Evolutionary conservation across 2,329 filamentous ascomycete species (phyloP), one percentile per base, ranked within the genome.

Genomic region (Colletotrichum sidae): DNA sequence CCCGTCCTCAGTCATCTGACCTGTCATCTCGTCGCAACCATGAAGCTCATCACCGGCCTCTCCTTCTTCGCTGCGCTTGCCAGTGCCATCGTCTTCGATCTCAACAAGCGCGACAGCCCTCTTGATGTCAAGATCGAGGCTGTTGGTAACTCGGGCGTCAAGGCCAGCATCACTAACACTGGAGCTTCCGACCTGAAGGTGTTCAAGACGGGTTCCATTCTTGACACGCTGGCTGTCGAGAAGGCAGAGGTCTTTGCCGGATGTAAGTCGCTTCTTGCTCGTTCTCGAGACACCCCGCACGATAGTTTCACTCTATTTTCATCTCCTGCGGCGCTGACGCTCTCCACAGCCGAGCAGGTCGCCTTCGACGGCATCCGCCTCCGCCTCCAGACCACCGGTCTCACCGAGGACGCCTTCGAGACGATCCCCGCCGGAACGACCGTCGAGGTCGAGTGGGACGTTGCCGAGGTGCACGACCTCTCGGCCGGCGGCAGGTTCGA

Each of bases 401-500:
- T 88, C 33, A 75, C 71, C 15, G 79, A 82, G 37, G 79, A 81
- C 4, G 80, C 83, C 54, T 89, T 88, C 74, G 74, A 83, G 69
- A 76, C 77, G 41, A 80, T 89, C 58, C 75, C 75, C 5, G 76
- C 81, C 5, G 81, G 81, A 53, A 74, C 86, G 73, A 83, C 83
- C 8, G 78, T 88, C 67, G 80, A 84, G 69, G 76, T 83, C 38
- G 81, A 79, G 45, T 86, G 88, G 63, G 84, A 88, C 69, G 78
- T 86, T 38, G 86, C 84, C 39, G 79, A 86, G 72, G 80, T 84
- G 2, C 86, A 88, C 73, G 82, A 87, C 68, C 79, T 84, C 55
- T 78, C 76, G 51, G 66, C 74, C 7, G 83, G 84, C 55, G 88
- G 88, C 63, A 77, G 79, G 55, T 88, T 88, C 72, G 83, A 84